A percentile compares a stretch with the other conserved stretches of the same genome.
phyloP scores from a whole-genome alignment of 2,329 filamentous ascomycete species.

The Lecanicillium sp. region DNA sequence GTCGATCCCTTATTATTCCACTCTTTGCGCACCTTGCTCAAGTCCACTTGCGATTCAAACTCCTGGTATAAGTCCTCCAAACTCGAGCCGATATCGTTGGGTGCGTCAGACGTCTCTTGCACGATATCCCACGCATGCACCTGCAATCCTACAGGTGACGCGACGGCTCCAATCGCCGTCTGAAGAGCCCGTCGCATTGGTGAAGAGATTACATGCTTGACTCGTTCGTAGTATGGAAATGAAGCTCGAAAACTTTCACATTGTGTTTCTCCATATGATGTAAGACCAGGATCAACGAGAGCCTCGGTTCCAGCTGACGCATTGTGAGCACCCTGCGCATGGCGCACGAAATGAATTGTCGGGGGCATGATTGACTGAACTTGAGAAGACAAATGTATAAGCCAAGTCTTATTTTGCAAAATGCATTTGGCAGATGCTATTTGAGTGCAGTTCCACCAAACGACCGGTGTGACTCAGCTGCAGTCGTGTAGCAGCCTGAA shows the following conservation, averaged over 20 bases:
- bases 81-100: conserved; percentile 63
- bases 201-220: conserved; percentile 64
- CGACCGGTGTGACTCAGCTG: no score
- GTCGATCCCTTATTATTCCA: conserved; percentile 59
- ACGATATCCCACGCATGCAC: conserved; percentile 67
- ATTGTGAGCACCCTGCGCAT: conserved; percentile 70
- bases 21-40: conserved; percentile 48
- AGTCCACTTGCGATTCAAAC: conserved; percentile 50
- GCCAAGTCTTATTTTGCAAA: no score
- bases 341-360: conserved; percentile 55
- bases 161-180: conserved; percentile 62
- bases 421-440: no score
- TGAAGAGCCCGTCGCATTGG: conserved; percentile 68
- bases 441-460: no score
- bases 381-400: no score
- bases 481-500: no score
- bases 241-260: conserved; percentile 51
- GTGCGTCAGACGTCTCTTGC: conserved; percentile 64
- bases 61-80: conserved; percentile 46
- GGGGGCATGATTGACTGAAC: conserved; percentile 36
- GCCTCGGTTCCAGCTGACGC: conserved; percentile 56
- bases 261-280: conserved; percentile 61
- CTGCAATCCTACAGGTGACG: conserved; percentile 50
- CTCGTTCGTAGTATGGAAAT: conserved; percentile 54
- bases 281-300: conserved; percentile 65